phyloP scores from a whole-genome alignment of 345 rosid species.

The Adansonia digitata region DNA sequence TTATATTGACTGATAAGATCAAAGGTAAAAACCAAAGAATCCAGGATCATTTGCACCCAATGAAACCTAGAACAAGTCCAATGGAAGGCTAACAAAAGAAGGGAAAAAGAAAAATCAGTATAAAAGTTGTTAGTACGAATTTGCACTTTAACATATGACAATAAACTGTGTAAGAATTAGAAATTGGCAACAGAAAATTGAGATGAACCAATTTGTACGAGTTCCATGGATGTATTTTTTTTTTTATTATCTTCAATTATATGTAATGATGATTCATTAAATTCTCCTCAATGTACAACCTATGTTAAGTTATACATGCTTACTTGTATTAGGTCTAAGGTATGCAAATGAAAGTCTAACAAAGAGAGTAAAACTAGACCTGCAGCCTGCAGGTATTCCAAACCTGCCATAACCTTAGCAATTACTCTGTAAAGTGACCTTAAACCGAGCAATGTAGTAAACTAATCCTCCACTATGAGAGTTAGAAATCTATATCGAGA shows the following conservation, averaged over 20 bases:
- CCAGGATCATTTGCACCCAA: slow-evolving; percentile 89
- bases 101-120: background rate
- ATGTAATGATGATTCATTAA: no score
- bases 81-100: slow-evolving; percentile 66
- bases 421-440: slow-evolving; percentile 85
- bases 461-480: background rate
- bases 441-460: slow-evolving; percentile 38
- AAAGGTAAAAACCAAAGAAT: slow-evolving; percentile 57
- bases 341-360: background rate
- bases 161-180: background rate
- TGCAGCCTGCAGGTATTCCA: slow-evolving; percentile 98
- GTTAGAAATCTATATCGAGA: slow-evolving; percentile 1
- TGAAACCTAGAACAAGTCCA: slow-evolving; percentile 82
- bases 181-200: slow-evolving; percentile 4
- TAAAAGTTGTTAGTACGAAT: background rate
- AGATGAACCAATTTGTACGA: background rate
- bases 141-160: background rate
- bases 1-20: background rate
- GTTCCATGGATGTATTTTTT: background rate
- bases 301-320: background rate
- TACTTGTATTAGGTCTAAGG: background rate
- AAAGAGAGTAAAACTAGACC: slow-evolving; percentile 24
- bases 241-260: no score
- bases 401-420: slow-evolving; percentile 81
- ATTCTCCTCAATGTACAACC: background rate